Conservation (phyloP, 2,329 filamentous ascomycete species). For the Scedosporium aurantiacum region DNA sequence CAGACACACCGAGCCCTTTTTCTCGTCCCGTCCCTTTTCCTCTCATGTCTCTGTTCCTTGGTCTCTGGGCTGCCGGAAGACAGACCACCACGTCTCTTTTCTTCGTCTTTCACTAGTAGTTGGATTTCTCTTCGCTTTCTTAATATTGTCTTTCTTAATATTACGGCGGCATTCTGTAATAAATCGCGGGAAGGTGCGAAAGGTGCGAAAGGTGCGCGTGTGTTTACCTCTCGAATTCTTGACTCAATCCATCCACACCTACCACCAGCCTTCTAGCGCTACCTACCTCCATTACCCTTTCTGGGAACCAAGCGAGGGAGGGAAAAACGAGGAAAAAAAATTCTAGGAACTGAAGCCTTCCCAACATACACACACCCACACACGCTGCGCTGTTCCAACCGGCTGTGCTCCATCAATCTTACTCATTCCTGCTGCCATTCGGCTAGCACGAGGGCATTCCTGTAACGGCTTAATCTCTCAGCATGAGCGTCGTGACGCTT, state of each 20-base stretch:
- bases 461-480: background rate
- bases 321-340: background rate
- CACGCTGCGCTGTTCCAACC: background rate
- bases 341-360: background rate
- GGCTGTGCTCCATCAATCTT: background rate
- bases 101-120: background rate
- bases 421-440: background rate
- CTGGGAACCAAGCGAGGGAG: background rate
- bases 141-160: background rate
- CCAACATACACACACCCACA: background rate
- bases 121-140: background rate
- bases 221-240: background rate
- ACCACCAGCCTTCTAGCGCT: background rate
- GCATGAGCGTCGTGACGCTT: background rate
- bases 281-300: background rate
- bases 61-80: background rate
- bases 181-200: background rate
- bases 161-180: background rate
- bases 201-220: too few relatives aligned
- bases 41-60: background rate
- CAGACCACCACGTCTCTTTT: background rate
- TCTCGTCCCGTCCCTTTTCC: background rate
- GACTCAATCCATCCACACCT: background rate
- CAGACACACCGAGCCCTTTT: background rate
- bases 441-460: background rate